These are phyloP conservation scores for Thinopyrum elongatum DNA, from an alignment of 176 grass and related monocot species.

Conservation along the genomic window DNA sequence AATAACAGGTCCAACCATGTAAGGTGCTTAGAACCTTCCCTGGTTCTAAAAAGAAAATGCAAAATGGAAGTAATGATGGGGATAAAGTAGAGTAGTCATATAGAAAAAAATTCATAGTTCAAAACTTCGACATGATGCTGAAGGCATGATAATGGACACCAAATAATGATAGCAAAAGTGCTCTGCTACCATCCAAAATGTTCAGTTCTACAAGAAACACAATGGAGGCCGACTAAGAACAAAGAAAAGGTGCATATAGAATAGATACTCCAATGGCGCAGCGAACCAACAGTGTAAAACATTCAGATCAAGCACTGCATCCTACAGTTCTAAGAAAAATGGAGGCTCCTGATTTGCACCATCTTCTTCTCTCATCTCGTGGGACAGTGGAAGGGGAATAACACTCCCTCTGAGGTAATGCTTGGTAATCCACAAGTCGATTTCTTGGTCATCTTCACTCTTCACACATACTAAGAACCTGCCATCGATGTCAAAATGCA, in stretches of 20 bases:
- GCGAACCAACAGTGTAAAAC: not conserved
- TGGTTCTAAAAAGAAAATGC: not conserved
- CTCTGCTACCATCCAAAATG: not conserved
- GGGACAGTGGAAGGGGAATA: not conserved
- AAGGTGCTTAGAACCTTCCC: too few species aligned
- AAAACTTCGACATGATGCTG: not conserved
- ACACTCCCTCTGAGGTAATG: too few species aligned
- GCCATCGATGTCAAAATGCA: not conserved
- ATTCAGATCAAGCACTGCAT: not conserved
- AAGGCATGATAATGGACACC: not conserved
- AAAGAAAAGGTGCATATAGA: not conserved
- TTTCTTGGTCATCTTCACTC: not conserved
- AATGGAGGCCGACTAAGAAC: not conserved
- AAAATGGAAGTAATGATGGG: not conserved
- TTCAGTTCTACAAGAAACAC: not conserved
- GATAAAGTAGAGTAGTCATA: not conserved
- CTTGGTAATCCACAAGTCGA: not conserved
- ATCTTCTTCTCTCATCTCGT: not conserved
- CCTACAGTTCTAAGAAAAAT: not conserved
- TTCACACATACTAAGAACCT: not conserved
- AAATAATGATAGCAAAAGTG: not conserved
- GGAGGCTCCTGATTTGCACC: not conserved
- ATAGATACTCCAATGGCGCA: not conserved
- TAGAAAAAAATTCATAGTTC: not conserved
- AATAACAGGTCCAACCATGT: too few species aligned